phyloP scores from a whole-genome alignment of 169 alveolate species.

The Eimeria sp. region DNA sequence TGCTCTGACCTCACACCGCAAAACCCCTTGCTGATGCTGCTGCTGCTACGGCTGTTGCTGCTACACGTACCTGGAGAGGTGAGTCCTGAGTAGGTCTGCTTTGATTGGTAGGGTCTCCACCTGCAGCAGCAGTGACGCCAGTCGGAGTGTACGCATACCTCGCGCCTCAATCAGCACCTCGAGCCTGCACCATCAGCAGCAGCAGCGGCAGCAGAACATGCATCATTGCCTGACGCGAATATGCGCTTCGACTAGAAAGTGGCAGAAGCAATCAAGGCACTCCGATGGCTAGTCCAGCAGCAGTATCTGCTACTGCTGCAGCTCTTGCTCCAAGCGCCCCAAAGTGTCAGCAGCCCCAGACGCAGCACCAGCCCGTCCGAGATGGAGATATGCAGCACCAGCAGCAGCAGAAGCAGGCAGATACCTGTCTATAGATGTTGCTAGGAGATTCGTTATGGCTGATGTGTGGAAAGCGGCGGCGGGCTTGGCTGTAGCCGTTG shows the following conservation, averaged over 20 bases:
- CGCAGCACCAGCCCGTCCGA: constrained; percentile 4
- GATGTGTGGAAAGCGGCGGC: neutral
- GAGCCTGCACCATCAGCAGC: constrained; percentile 71
- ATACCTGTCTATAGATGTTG: constrained; percentile 48
- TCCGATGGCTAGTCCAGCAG: neutral
- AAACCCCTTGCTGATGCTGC: neutral
- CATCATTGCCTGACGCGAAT: neutral
- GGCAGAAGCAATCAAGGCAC: constrained; percentile 1
- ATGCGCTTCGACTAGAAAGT: neutral
- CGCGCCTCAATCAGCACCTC: constrained; percentile 68
- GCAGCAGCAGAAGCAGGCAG: neutral
- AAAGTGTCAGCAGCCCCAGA: neutral
- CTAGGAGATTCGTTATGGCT: constrained; percentile 14
- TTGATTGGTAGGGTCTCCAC: constrained; percentile 84
- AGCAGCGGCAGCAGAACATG: constrained; percentile 20
- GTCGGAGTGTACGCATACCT: constrained; percentile 36
- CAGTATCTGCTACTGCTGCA: neutral
- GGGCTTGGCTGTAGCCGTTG: neutral
- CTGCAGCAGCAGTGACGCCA: constrained; percentile 77
- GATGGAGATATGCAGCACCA: neutral
- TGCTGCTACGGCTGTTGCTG: constrained; percentile 53
- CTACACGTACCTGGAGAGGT: constrained; percentile 70
- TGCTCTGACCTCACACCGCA: neutral
- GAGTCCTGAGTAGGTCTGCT: constrained; percentile 84
- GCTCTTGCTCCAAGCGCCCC: neutral